Conservation (phyloP, 306 rosid genomes). For the Boehmeria nivea region DNA sequence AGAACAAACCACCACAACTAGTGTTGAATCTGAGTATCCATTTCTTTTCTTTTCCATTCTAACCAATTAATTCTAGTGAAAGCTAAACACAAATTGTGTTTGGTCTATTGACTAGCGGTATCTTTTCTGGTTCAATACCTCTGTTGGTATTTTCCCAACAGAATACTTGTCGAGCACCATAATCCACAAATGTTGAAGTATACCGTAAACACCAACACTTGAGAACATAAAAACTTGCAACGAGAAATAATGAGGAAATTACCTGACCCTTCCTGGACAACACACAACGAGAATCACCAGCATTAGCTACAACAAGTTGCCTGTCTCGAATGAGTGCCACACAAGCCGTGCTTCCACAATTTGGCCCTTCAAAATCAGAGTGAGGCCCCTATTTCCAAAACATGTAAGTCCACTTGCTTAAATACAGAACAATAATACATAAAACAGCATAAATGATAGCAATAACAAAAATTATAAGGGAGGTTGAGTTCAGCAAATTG, state of each 20-base stretch:
- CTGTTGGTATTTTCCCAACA: too few species aligned
- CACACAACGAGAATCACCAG: conserved; percentile 96
- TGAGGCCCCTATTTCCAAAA: conserved; percentile 77
- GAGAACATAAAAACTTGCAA: not conserved
- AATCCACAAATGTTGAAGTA: not conserved
- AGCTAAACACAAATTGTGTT: too few species aligned
- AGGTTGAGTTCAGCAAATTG: too few species aligned
- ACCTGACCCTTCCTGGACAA: conserved; percentile 94
- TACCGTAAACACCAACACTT: not conserved
- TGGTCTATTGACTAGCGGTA: too few species aligned
- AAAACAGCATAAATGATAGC: too few species aligned
- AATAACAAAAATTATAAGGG: too few species aligned
- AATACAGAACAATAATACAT: too few species aligned
- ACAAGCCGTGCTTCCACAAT: conserved; percentile 89
- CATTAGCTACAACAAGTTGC: conserved; percentile 82
- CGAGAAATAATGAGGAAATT: conserved; percentile 12
- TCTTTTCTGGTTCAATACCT: too few species aligned
- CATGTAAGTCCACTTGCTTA: not conserved
- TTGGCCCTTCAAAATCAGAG: conserved; percentile 86
- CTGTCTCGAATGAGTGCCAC: conserved; percentile 66
- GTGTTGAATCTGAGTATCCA: too few species aligned
- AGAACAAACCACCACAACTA: conserved; percentile 6
- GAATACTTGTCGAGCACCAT: too few species aligned
- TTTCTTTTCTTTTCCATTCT: too few species aligned
- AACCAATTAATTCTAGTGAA: too few species aligned